Conservation (phyloP, 768 basidiomycete genomes). For the Piloderma croceum region DNA sequence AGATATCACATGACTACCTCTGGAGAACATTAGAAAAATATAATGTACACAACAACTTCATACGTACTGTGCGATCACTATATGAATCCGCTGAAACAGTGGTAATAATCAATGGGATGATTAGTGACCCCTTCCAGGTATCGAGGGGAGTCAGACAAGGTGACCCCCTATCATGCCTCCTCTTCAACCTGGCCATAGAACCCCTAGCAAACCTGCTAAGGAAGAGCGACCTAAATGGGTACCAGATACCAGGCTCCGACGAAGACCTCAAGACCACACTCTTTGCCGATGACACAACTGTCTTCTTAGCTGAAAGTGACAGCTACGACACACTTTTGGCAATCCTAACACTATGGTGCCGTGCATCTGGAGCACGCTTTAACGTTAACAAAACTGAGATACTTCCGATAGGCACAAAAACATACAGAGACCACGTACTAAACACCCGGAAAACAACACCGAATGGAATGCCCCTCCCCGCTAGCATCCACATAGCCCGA, state of each 20-base stretch:
- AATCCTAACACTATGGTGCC: neutral
- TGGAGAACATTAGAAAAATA: neutral
- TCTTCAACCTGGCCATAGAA: slow-evolving; percentile 13
- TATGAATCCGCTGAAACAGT: slow-evolving; percentile 5
- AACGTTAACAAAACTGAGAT: slow-evolving; percentile 16
- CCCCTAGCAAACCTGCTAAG: slow-evolving; percentile 7
- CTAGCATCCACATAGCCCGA: slow-evolving; percentile 5
- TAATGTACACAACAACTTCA: slow-evolving; percentile 2
- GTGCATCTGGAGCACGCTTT: neutral
- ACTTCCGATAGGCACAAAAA: slow-evolving; percentile 1
- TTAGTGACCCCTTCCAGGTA: slow-evolving; percentile 12
- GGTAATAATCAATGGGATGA: slow-evolving; percentile 11
- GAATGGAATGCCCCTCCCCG: neutral
- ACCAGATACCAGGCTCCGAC: slow-evolving; percentile 1
- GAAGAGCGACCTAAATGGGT: slow-evolving; percentile 5
- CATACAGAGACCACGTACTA: neutral
- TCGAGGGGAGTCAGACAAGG: slow-evolving; percentile 13
- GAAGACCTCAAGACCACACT: slow-evolving; percentile 9
- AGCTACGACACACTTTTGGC: neutral
- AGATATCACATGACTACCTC: slow-evolving; percentile 8
- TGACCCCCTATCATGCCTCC: slow-evolving; percentile 13
- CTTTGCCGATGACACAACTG: slow-evolving; percentile 22
- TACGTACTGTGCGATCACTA: neutral
- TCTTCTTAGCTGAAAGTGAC: slow-evolving; percentile 15
- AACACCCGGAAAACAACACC: neutral